Conservation (phyloP, 805 yeast genomes). For the Scheffersomyces coipomensis region DNA sequence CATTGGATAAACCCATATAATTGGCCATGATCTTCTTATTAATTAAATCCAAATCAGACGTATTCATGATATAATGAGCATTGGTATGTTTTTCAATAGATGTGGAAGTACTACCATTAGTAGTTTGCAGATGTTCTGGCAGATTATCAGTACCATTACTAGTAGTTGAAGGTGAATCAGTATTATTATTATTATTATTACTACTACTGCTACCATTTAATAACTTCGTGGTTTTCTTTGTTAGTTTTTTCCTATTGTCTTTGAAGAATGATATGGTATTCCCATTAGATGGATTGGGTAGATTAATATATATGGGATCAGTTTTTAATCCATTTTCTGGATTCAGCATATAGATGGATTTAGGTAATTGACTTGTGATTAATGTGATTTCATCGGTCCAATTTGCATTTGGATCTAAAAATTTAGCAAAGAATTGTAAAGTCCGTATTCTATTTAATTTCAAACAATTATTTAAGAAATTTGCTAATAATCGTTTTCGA, state of each 20-base stretch:
- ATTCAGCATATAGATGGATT: slow-evolving; percentile 39
- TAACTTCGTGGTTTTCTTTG: slow-evolving; percentile 20
- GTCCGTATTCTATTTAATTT: slow-evolving; percentile 53
- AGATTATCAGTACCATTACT: slow-evolving; percentile 4
- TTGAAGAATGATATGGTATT: slow-evolving; percentile 32
- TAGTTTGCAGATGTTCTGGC: slow-evolving; percentile 1
- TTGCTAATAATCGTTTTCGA: slow-evolving; percentile 71
- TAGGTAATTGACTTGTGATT: slow-evolving; percentile 38
- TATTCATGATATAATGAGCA: slow-evolving; percentile 14
- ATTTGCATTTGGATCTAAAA: slow-evolving; percentile 79
- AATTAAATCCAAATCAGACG: slow-evolving; percentile 53
- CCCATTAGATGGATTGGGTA: slow-evolving; percentile 34
- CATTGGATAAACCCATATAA: slow-evolving; percentile 58
- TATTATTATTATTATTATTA: background rate
- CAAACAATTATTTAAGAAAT: slow-evolving; percentile 76
- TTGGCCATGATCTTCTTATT: slow-evolving; percentile 55
- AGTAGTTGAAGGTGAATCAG: background rate
- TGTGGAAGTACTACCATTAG: background rate
- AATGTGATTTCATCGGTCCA: slow-evolving; percentile 69
- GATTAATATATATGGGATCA: slow-evolving; percentile 28
- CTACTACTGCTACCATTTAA: slow-evolving; percentile 7
- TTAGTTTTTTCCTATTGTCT: slow-evolving; percentile 23
- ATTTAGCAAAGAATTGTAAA: slow-evolving; percentile 66
- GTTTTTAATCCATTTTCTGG: slow-evolving; percentile 44
- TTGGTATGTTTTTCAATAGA: background rate